These are phyloP conservation scores for Colletotrichum truncatum DNA, from an alignment of 2,329 filamentous ascomycete species.

Conservation along the genomic window DNA sequence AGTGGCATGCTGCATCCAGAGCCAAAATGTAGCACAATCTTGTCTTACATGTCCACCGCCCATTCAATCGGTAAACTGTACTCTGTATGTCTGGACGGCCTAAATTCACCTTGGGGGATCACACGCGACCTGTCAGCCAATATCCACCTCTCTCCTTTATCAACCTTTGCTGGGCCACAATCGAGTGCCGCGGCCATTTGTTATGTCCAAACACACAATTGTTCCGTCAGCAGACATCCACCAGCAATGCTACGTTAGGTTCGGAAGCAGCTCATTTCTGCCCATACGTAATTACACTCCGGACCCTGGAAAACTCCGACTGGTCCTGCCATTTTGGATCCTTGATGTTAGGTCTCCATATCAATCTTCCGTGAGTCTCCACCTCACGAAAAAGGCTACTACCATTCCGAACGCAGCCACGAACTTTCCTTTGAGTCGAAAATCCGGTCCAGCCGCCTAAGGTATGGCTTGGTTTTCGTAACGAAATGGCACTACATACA, in stretches of 20 bases:
- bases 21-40: not conserved
- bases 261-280: constrained; percentile 9
- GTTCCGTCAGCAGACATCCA: constrained; percentile 4
- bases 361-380: constrained; percentile 15
- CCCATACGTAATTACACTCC: constrained; percentile 15
- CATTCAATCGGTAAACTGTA: not conserved
- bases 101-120: not conserved
- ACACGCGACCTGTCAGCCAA: not conserved
- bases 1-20: not conserved
- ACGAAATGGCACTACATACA: not conserved
- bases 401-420: constrained; percentile 6
- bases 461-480: constrained; percentile 8
- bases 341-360: constrained; percentile 10
- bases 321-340: constrained; percentile 7
- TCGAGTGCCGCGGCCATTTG: not conserved
- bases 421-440: not conserved
- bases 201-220: not conserved
- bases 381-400: not conserved
- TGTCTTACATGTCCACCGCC: not conserved
- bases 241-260: constrained; percentile 1
- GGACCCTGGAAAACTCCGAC: constrained; percentile 16
- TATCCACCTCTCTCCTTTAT: not conserved
- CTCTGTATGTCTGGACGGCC: not conserved
- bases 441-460: not conserved
- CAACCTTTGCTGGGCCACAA: not conserved